A percentile compares a stretch with the other conserved stretches of the same genome.
Evolutionary conservation across 2,329 filamentous ascomycete genomes (phyloP).

Genomic region (Sporothrix schenckii): DNA sequence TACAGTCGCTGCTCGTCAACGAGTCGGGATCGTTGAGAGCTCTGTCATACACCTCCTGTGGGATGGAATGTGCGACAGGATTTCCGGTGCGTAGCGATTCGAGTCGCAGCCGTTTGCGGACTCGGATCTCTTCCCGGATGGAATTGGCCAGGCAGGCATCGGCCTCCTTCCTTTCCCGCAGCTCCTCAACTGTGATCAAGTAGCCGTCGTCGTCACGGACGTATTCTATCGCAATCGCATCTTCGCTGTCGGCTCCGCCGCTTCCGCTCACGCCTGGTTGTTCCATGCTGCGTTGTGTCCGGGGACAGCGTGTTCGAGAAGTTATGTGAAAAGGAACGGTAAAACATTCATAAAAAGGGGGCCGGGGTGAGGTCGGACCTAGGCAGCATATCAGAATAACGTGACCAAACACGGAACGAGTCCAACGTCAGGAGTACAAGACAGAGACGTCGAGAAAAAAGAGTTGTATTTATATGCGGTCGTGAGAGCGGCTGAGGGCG

Average conservation of each 20-base stretch:
- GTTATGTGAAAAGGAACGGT: conserved; percentile 18
- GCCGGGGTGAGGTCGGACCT: conserved; percentile 12
- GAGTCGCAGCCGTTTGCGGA: conserved; percentile 10
- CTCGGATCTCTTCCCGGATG: conserved; percentile 13
- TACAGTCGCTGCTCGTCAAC: conserved; percentile 16
- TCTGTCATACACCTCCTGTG: conserved; percentile 11
- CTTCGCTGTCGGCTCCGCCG: conserved; percentile 16
- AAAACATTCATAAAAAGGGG: conserved; percentile 7
- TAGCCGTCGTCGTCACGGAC: conserved; percentile 20
- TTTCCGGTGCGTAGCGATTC: conserved; percentile 15
- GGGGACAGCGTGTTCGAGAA: conserved; percentile 20
- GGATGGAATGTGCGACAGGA: conserved; percentile 8
- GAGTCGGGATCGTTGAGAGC: conserved; percentile 10
- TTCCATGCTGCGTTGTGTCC: conserved; percentile 22
- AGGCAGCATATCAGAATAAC: conserved; percentile 10
- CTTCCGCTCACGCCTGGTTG: conserved; percentile 13
- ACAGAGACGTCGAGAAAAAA: no score
- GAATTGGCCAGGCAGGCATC: conserved; percentile 11
- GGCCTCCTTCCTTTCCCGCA: conserved; percentile 22
- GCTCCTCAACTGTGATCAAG: conserved; percentile 19
- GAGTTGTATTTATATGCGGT: no score
- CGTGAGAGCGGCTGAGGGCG: no score
- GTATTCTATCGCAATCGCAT: conserved; percentile 16
- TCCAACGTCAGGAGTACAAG: no score
- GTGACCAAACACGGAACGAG: not conserved